Evolutionary conservation across 495 filamentous ascomycete species (phyloP).

Genomic region (Aspergillus campestris): DNA sequence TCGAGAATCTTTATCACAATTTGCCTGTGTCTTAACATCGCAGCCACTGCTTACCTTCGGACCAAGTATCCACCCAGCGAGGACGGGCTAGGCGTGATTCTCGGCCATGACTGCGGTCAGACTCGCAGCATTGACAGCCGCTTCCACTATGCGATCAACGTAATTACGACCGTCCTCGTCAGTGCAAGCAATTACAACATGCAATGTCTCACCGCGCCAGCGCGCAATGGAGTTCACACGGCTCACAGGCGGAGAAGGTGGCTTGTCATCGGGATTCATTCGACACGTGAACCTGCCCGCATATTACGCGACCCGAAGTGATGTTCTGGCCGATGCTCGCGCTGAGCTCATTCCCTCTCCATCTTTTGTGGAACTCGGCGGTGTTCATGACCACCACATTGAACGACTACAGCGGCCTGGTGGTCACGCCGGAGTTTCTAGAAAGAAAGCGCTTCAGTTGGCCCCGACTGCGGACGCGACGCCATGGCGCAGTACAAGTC

Average conservation of each 20-base stretch:
- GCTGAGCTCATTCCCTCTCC: not conserved
- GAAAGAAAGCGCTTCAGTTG: too few species aligned
- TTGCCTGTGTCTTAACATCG: not conserved
- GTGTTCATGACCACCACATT: not conserved
- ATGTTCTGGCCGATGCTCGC: not conserved
- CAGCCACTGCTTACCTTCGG: not conserved
- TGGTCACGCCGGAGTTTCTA: too few species aligned
- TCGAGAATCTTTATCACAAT: not conserved
- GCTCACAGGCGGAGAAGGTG: not conserved
- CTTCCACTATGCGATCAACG: not conserved
- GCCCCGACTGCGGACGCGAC: too few species aligned
- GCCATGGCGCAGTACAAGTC: too few species aligned
- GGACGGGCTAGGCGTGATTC: not conserved
- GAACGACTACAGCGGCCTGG: slow-evolving; percentile 12
- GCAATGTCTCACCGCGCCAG: not conserved
- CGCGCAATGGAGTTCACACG: not conserved
- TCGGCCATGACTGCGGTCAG: not conserved
- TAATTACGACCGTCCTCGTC: not conserved
- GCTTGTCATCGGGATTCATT: not conserved
- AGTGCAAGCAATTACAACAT: not conserved
- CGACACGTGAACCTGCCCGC: not conserved
- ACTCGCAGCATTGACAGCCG: not conserved
- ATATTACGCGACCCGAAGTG: not conserved
- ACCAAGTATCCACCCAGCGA: not conserved
- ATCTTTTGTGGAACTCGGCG: slow-evolving; percentile 1